phyloP scores from a whole-genome alignment of 2,329 filamentous ascomycete genomes.

The Exophiala dermatitidis region DNA sequence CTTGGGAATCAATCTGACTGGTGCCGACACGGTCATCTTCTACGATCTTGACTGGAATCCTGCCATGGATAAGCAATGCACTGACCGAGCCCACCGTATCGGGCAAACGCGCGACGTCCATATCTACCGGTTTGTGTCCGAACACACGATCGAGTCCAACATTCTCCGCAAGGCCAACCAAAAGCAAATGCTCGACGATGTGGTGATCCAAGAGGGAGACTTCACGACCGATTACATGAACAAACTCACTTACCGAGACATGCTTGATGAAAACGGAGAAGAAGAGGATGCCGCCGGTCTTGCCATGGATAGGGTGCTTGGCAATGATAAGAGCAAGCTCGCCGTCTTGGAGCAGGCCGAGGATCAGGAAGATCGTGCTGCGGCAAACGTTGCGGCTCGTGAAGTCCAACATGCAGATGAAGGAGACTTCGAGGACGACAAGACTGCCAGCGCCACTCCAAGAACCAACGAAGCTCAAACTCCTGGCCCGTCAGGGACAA shows the following conservation, averaged over 20 bases:
- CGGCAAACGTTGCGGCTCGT: slow-evolving; percentile 78
- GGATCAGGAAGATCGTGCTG: slow-evolving; percentile 83
- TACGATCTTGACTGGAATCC: slow-evolving; percentile 99
- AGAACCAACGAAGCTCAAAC: slow-evolving; percentile 29
- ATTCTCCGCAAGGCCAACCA: slow-evolving; percentile 94
- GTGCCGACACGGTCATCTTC: slow-evolving; percentile 96
- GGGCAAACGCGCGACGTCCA: slow-evolving; percentile 96
- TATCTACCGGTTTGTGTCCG: slow-evolving; percentile 88
- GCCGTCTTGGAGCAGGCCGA: slow-evolving; percentile 81
- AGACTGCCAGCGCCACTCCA: slow-evolving; percentile 33
- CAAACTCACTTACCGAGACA: slow-evolving; percentile 62
- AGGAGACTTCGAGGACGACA: slow-evolving; percentile 67
- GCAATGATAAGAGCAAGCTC: slow-evolving; percentile 46
- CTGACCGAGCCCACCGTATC: slow-evolving; percentile 94
- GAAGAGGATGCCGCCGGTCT: slow-evolving; percentile 63
- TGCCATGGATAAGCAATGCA: slow-evolving; percentile 98
- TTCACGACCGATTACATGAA: slow-evolving; percentile 97
- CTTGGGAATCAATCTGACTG: slow-evolving; percentile 90
- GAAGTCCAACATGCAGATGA: slow-evolving; percentile 80
- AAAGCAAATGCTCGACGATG: slow-evolving; percentile 94
- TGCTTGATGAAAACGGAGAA: slow-evolving; percentile 47
- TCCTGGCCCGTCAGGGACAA: slow-evolving; percentile 24
- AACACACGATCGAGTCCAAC: slow-evolving; percentile 95
- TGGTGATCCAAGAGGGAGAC: slow-evolving; percentile 95
- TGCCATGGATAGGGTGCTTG: slow-evolving; percentile 80